Percentiles rank a stretch among this genome's conserved stretches.
Conservation (phyloP, 163 green algal genomes). For the Coccomyxa subellipsoidea region DNA sequence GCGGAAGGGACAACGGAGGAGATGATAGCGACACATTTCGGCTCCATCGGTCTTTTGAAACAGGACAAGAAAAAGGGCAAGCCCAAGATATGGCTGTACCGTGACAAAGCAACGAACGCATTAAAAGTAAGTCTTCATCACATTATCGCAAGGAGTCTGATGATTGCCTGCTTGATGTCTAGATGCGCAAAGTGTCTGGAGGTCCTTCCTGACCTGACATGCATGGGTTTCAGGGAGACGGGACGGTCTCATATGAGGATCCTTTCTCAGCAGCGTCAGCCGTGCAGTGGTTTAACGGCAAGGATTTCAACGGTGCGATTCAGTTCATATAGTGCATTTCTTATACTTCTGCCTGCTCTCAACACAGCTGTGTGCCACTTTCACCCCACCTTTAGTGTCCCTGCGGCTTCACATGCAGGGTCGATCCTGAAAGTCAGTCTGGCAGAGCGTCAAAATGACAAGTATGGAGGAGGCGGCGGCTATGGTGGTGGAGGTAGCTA, state of each 20-base stretch:
- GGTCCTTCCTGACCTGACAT: no score
- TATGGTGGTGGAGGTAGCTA: slow-evolving; percentile 18
- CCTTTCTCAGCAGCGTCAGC: slow-evolving; percentile 78
- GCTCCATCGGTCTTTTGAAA: slow-evolving; percentile 62
- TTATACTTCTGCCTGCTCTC: no score
- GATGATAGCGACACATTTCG: slow-evolving; percentile 81
- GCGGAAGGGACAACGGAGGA: slow-evolving; percentile 60
- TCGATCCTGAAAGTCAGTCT: slow-evolving; percentile 59
- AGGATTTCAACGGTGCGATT: slow-evolving; percentile 69
- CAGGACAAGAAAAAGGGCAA: slow-evolving; percentile 78
- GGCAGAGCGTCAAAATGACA: slow-evolving; percentile 50
- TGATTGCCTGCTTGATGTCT: no score
- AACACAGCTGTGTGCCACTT: no score
- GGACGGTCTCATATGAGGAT: slow-evolving; percentile 80
- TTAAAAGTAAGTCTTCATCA: slow-evolving; percentile 53
- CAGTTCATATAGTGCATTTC: neutral
- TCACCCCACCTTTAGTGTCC: no score
- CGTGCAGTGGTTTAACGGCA: slow-evolving; percentile 86
- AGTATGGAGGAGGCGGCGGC: slow-evolving; percentile 20
- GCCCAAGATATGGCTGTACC: slow-evolving; percentile 85
- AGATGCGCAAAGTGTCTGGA: no score
- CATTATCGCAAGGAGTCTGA: neutral
- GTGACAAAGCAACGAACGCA: slow-evolving; percentile 75
- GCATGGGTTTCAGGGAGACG: slow-evolving; percentile 83
- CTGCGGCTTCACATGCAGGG: no score